Base-by-base conservation (phyloP, 2,329 filamentous ascomycete species). In the Lecanicillium sp. region DNA sequence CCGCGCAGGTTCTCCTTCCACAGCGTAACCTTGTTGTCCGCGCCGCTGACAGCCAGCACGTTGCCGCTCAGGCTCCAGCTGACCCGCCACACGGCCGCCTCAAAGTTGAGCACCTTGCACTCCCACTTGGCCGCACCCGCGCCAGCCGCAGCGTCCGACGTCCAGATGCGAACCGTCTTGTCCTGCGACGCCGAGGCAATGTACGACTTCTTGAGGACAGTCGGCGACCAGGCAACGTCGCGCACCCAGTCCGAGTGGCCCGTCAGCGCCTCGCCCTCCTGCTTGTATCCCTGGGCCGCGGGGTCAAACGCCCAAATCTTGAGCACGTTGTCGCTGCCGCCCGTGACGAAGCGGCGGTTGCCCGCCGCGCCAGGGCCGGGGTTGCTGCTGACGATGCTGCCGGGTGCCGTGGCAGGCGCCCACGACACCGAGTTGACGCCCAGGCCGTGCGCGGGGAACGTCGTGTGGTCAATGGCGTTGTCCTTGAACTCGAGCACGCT, bases 1-100 rank as follows among this genome's bases (percentile, higher is more conserved):
- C 92, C 92, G 59, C 84, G 85, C 52, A 98, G 69, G 60, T 94
- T 94, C 75, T 98, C 92, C 75, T 97, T 98, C 90, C 90, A 98
- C 61, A 98, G 65, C 39, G 84, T 94, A 40, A 98, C 89, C 68
- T 94, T 89, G 72, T 98, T 98, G 65, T 98, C 90, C 18, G 84
- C 87, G 29, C 87, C 87, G 57, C 85, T 92, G 46, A 96, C 87
- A 9, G 92, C 92, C 52, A 98, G 72, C 15, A 97, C 89, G 59
- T 98, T 98, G 37, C 92, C 92, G 61, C 87, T 95, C 57, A 97
- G 71, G 53, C 88, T 95, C 92, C 92, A 98, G 72, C 87, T 96
- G 33, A 96, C 92, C 40, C 92, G 81, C 92, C 92, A 98, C 43
- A 95, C 77, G 33, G 89, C 82, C 4, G 84, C 80, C 45, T 96